Base-by-base conservation (phyloP, 805 yeast species). In the Komagataella kurtzmanii region DNA sequence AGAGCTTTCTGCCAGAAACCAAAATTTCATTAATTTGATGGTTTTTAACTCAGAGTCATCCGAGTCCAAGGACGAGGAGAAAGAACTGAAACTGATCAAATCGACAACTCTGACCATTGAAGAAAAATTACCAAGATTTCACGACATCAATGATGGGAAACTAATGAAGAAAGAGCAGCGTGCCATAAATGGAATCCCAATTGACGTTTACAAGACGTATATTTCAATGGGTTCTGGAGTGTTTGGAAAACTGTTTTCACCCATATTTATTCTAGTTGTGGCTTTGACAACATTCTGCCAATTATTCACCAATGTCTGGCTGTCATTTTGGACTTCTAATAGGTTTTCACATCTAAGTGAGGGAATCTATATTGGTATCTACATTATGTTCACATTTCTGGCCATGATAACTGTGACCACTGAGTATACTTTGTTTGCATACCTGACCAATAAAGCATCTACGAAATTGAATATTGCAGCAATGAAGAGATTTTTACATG, bases 291-390 rank as follows among this genome's bases (percentile, higher is more conserved):
- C 77, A 1, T 83, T 81, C 62, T 70, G 75, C 54, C 71, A 70
- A 52, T 63, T 82, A 48, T 80, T 83, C 60, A 74, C 84, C 47
- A 83, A 81, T 61, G 80, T 83, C 17, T 86, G 95, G 95, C 71
- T 89, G 54, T 82, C 95, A 1, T 88, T 83, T 65, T 88, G 97
- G 97, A 72, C 83, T 4, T 73, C 71, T 17, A 54, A 70, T 50
- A 79, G 75, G 61, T 87, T 83, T 59, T 54, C 63, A 4, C 62
- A 63, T 21, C 67, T 68, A 51, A 52, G 75, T 6, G 68, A 73
- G 51, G 76, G 80, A 0, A 80, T 80, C 58, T 87, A 88, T 68
- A 84, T 84, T 63, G 95, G 93, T 1, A 58, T 87, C 47, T 83
- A 82, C 57, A 83, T 85, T 47, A 71, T 83, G 75, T 71, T 82